Evolutionary conservation across 2,329 filamentous ascomycete genomes (phyloP), one percentile per base, ranked within the genome.

Genomic region (Xylaria sp.): DNA sequence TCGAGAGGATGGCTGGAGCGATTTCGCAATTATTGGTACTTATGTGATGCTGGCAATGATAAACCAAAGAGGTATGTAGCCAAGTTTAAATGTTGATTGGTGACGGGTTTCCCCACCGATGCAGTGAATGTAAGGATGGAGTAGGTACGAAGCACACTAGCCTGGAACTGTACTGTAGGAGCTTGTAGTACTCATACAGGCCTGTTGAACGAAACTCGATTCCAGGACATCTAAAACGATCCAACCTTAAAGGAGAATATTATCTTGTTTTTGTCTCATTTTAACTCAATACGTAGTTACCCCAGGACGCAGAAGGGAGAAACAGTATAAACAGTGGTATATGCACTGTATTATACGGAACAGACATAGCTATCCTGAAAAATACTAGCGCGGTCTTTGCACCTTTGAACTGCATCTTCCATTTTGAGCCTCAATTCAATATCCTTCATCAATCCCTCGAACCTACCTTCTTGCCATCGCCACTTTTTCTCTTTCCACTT

Each of bases 371-470:
- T 25, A 25, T n/a, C 50, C n/a, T 23, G 10, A 23, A 23, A 5
- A 34, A 36, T 1, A 3, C 15, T 55, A 36, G 48, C 30, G 28
- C 50, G 3, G n/a, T 55, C 18, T 36, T 36, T 30, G 30, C 13
- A 25, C 2, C 25, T 30, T 12, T 13, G 34, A 12, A 39, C 36
- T 39, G 36, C 34, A 28, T 68, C 45, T 64, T 68, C 30, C 53
- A 18, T 64, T 60, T 67, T 73, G 72, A 75, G 73, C 70, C 72
- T 72, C 71, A 72, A 55, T 34, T 55, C 50, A 53, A 55, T 53
- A 53, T 23, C 20, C 30, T 39, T 60, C 50, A 12, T 53, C 48
- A 55, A 58, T 20, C 9, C 36, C 46, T 56, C 41, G 4, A 48
- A 36, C 10, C n/a, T 12, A 55, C 13, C 39, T 28, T n/a, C 52